Evolutionary conservation across 352 stramenopile species (phyloP).

Genomic region (Poterioochromonas sp.): DNA sequence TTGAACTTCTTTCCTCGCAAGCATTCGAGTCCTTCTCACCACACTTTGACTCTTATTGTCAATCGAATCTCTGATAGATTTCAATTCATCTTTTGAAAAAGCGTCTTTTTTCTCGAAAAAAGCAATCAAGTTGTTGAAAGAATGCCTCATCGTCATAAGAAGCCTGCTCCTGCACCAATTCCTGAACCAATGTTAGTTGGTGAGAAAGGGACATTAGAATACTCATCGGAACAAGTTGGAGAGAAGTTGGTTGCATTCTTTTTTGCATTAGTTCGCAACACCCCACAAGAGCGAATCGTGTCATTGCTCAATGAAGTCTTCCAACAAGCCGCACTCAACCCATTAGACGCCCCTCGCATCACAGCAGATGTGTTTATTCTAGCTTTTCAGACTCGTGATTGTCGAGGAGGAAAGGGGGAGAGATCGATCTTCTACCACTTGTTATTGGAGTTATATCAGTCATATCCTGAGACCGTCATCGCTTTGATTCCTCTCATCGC

Average conservation of each 20-base stretch:
- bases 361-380: conserved; percentile 41
- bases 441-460: conserved; percentile 28
- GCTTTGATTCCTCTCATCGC: conserved; percentile 40
- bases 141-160: no score
- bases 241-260: conserved; percentile 33
- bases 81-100: no score
- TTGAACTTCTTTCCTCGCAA: no score
- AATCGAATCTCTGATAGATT: no score
- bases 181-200: no score
- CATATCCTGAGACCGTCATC: conserved; percentile 35
- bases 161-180: no score
- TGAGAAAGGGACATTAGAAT: conserved; percentile 6
- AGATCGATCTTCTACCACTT: conserved; percentile 39
- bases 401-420: conserved; percentile 48
- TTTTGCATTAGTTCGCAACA: conserved; percentile 21
- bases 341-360: no score
- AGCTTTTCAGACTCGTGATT: conserved; percentile 43
- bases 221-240: neutral
- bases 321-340: no score
- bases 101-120: no score
- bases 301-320: neutral
- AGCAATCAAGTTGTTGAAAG: no score
- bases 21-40: no score
- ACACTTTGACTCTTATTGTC: no score
- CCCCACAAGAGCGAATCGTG: neutral